Base-by-base conservation (phyloP, 208 protist species). In the Acanthamoeba lenticulata region DNA sequence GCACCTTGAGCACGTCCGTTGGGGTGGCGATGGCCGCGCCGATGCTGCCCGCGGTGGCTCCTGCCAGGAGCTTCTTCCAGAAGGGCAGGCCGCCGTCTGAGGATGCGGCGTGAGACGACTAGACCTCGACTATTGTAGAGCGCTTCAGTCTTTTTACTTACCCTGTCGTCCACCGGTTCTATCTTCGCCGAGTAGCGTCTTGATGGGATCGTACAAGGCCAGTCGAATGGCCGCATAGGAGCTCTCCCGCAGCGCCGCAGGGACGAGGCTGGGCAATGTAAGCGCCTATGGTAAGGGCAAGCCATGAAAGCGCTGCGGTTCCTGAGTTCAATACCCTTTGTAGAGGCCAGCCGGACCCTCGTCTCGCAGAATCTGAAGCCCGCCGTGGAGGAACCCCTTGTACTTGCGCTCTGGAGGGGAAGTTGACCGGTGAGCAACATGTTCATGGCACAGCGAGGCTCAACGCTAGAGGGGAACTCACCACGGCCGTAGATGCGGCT, bases 121-220 rank as follows among this genome's bases (percentile, higher is more conserved):
- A 11, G 24, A 55, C 2, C 49, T 27, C 24, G 15, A 9, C 49
- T 55, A 11, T 55, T 69, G 21, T 1, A 27, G 9, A n/a, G 27
- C 13, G 29, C 27, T 4, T n/a, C 27, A 36, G 2, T 9, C 11
- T n/a, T 69, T n/a, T 34, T 7, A 34, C n/a, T 6, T 83, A 32
- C 72, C 72, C 6, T 74, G 17, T 19, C 1, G n/a, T 11, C 65
- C 65, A 9, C 24, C 7, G 36, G 72, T 47, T n/a, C 77, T 11
- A 38, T 86, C n/a, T 44, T 86, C 77, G 29, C 77, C 77, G 27
- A 86, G 77, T 24, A 86, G 77, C 0, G 77, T 38, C 44, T 86
- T 86, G 42, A 86, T 47, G 24, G 77, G 77, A 57, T 86, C 77
- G n/a, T 86, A 86, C n/a, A 86, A 44, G 11, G 77, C 77, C 77